phyloP scores from a whole-genome alignment of 495 filamentous ascomycete genomes.

The Neurospora sp. region DNA sequence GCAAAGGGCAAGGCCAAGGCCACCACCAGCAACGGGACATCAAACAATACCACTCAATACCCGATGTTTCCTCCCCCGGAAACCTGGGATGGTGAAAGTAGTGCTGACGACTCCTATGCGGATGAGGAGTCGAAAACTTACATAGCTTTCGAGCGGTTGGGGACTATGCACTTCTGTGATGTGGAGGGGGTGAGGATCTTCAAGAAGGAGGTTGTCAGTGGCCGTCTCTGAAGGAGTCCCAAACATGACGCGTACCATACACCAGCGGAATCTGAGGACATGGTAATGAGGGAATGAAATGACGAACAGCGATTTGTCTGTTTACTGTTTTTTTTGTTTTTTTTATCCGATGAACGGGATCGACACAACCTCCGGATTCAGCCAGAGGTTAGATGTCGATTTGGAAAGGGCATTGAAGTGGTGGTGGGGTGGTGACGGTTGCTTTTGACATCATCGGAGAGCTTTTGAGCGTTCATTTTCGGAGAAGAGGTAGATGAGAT shows the following conservation, averaged over 20 bases:
- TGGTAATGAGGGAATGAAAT: not conserved
- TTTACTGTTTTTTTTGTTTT: not conserved
- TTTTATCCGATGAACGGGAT: not conserved
- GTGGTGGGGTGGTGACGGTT: not conserved
- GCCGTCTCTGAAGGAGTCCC: conserved; percentile 20
- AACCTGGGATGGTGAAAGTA: conserved; percentile 13
- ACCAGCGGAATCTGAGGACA: not conserved
- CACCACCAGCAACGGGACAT: not conserved
- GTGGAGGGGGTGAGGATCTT: conserved; percentile 40
- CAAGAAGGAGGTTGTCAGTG: conserved; percentile 36
- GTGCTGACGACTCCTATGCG: conserved; percentile 23
- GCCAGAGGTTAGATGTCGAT: not conserved
- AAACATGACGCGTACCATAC: not conserved
- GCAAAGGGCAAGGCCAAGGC: conserved; percentile 16
- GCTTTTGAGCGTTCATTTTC: not conserved
- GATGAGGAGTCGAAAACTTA: conserved; percentile 9
- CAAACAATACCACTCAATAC: conserved; percentile 3
- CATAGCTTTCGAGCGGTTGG: conserved; percentile 21
- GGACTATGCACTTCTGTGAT: conserved; percentile 34
- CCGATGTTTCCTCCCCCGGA: conserved; percentile 11
- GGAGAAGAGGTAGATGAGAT: not conserved
- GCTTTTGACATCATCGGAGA: not conserved
- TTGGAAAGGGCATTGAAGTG: not conserved
- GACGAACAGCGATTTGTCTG: not conserved
- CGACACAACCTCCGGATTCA: not conserved